Percentiles rank a stretch among this genome's conserved stretches.
Conservation (phyloP, 2,329 filamentous ascomycete species). For the Claviceps spartinae region DNA sequence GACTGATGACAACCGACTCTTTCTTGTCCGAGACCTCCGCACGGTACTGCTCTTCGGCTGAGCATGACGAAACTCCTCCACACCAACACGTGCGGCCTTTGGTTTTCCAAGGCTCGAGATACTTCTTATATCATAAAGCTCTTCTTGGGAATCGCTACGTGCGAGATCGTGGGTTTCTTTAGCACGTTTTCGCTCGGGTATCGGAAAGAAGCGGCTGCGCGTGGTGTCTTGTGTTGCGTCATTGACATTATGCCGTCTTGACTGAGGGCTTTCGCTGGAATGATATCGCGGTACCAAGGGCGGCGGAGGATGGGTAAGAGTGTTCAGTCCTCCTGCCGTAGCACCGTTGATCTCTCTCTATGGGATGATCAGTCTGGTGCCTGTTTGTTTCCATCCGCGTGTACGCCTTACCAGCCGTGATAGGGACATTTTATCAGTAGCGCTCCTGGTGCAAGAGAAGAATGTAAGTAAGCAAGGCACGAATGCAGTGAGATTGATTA, state of each 20-base stretch:
- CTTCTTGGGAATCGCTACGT: constrained; percentile 1
- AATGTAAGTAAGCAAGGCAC: background rate
- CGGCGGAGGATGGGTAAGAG: background rate
- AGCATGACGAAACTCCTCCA: background rate
- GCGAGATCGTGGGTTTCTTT: background rate
- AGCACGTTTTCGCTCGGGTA: background rate
- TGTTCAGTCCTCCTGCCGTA: constrained; percentile 5
- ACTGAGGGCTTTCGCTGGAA: background rate
- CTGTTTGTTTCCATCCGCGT: background rate
- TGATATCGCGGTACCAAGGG: background rate
- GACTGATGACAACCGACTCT: constrained; percentile 13
- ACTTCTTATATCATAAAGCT: background rate
- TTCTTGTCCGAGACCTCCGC: background rate
- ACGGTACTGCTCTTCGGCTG: background rate
- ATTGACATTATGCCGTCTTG: constrained; percentile 1
- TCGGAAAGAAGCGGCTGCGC: constrained; percentile 1
- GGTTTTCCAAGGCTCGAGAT: background rate
- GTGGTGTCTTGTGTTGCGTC: background rate
- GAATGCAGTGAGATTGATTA: background rate
- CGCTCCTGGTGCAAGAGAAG: constrained; percentile 14
- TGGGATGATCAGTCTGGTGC: background rate
- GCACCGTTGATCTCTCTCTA: constrained; percentile 4
- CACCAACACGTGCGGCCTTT: background rate
- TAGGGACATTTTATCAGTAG: constrained; percentile 9
- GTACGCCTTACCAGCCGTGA: constrained; percentile 12